phyloP scores from a whole-genome alignment of 768 basidiomycete species.

The Tulasnella sp. region DNA sequence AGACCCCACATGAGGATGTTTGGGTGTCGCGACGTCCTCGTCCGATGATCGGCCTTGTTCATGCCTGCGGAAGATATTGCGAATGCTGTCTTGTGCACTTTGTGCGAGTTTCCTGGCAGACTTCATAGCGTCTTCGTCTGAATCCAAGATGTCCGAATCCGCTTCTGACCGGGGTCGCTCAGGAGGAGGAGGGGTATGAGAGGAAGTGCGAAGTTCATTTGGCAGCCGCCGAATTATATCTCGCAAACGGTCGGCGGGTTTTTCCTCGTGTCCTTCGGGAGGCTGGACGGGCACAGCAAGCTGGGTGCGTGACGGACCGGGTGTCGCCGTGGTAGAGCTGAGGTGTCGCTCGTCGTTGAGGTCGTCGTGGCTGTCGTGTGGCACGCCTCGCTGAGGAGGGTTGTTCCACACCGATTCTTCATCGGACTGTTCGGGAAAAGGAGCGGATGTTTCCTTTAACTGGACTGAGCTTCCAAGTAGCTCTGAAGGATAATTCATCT shows the following conservation, averaged over 20 bases:
- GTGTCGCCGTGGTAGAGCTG: slow-evolving; percentile 6
- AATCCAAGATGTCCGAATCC: slow-evolving; percentile 11
- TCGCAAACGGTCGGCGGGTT: not conserved
- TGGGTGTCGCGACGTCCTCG: not conserved
- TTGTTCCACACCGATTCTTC: slow-evolving; percentile 10
- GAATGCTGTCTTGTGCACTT: too few species aligned
- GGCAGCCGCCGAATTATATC: not conserved
- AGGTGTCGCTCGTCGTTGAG: not conserved
- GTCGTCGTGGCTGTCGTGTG: not conserved
- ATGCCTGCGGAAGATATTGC: too few species aligned
- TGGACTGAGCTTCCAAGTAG: not conserved
- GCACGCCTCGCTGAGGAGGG: not conserved
- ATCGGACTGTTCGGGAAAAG: not conserved
- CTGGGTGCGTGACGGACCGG: slow-evolving; percentile 1
- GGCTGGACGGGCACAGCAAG: not conserved
- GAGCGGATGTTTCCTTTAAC: slow-evolving; percentile 1
- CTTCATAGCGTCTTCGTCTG: not conserved
- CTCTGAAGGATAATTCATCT: not conserved
- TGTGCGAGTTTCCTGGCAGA: too few species aligned
- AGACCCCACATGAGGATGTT: not conserved
- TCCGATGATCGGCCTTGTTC: too few species aligned
- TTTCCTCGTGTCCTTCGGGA: not conserved
- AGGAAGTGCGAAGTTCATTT: not conserved
- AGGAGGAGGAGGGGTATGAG: not conserved
- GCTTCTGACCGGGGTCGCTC: slow-evolving; percentile 7